phyloP scores from a whole-genome alignment of 805 yeast species.

The Yarrowia osloensis region DNA sequence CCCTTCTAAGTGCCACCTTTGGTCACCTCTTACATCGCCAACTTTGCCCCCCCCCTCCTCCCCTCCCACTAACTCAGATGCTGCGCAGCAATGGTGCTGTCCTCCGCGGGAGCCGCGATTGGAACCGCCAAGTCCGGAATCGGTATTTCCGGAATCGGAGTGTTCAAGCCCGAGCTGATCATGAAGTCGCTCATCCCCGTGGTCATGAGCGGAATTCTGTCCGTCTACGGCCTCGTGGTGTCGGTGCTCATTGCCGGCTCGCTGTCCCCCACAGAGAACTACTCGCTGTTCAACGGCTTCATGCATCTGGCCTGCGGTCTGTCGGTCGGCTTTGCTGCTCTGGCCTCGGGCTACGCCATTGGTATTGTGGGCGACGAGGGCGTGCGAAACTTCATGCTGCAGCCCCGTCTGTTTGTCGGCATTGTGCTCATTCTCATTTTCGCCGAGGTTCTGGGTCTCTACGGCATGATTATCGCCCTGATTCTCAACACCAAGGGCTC shows the following conservation, averaged over 20 bases:
- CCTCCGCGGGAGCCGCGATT: constrained; percentile 97
- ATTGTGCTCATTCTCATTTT: constrained; percentile 86
- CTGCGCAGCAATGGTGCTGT: constrained; percentile 84
- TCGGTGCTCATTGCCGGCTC: constrained; percentile 89
- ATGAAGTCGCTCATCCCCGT: constrained; percentile 93
- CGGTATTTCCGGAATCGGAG: constrained; percentile 97
- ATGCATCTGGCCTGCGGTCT: constrained; percentile 97
- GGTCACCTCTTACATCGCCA: no score
- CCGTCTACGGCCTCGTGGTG: constrained; percentile 96
- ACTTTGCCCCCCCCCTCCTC: no score
- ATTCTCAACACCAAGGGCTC: constrained; percentile 88
- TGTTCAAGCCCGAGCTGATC: constrained; percentile 93
- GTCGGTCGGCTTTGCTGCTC: constrained; percentile 93
- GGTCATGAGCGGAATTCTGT: constrained; percentile 95
- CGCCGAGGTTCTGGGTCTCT: constrained; percentile 85
- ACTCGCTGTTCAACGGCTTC: constrained; percentile 92
- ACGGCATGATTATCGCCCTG: constrained; percentile 94
- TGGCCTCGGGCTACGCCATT: constrained; percentile 95
- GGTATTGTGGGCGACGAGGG: constrained; percentile 95
- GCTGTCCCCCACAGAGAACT: constrained; percentile 71
- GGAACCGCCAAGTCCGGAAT: constrained; percentile 98
- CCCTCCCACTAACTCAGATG: constrained; percentile 48
- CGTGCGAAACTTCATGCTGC: constrained; percentile 83
- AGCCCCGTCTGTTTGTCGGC: constrained; percentile 85
- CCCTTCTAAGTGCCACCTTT: no score